Evolutionary conservation across 306 rosid genomes (phyloP), one percentile per base, ranked within the genome.

Genomic region (Rosa rugosa): DNA sequence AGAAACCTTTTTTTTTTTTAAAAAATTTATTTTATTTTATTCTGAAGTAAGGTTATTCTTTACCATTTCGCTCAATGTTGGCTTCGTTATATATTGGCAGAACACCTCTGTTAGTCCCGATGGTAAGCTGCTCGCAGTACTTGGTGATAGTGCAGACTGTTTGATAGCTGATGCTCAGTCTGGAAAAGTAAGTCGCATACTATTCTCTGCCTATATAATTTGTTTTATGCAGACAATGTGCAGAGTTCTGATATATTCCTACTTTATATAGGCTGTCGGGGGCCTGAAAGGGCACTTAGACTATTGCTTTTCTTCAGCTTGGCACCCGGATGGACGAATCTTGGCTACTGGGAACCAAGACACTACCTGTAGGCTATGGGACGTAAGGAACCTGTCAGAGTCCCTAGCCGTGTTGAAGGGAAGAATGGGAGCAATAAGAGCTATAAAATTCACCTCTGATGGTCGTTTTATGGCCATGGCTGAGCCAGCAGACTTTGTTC

Each of bases 331-430:
- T 73, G 97, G 97, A 47, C 83, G 41, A 54, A 90, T 90, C 57
- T 82, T 96, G 80, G 99, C 99, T 42, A 96, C 99, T 2, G 99
- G 99, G 64, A 96, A 93, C 79, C 99, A 96, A 85, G 99, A 96
- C 85, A 93, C 87, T 38, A 96, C 99, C 79, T 91, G 99, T 86
- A 87, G 99, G 56, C 83, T 96, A 84, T 96, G 99, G 99, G 99
- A 96, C 84, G 83, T 90, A 20, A 93, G 99, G 83, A 93, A 96
- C 60, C 88, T 86, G 42, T 93, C 98, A 4, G 66, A 87, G 72
- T 93, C 99, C 36, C 8, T 96, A 0, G 89, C 90, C 9, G 94
- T 96, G 27, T 79, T 96, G 4, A 96, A 93, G 88, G 99, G 99
- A 56, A 89, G 92, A 80, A 90, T 96, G 93, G 99, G 99, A 41